Evolutionary conservation across 441 rosid species (phyloP), one percentile per base, ranked within the genome.

Genomic region (Hura crepitans): DNA sequence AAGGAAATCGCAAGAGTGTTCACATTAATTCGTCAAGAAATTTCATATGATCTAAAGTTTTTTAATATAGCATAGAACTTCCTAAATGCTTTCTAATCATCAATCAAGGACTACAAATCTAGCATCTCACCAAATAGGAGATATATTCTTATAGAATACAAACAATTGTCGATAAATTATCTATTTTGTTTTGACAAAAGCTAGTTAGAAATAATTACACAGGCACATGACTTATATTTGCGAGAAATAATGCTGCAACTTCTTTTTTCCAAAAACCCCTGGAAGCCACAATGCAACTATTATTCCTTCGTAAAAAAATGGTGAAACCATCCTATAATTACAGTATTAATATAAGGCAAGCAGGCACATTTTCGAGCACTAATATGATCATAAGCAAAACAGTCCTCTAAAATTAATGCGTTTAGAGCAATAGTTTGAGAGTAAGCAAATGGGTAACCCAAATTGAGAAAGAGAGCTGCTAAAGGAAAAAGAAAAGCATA

Each of bases 111-210:
- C 42, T 28, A 65, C 2, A 43, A 28, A 13, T 28, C 17, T 51
- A 28, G 11, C 68, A 30, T 28, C 56, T 28, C 0, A 47, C 42
- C 46, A 47, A 20, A 46, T n/a, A 46, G 10, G 8, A 28, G 8
- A 27, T 17, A 28, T 27, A 14, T 27, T 14, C 35, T 18, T 10
- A 64, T 3, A 23, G 45, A 45, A 18, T 37, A 2, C 25, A 56
- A 43, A 62, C 62, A 46, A 57, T 31, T n/a, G n/a, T 49, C 15
- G 23, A 45, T 10, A 66, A 66, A 33, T 22, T n/a, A 66, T 45
- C 25, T 69, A 23, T 5, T 22, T 5, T 46, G 18, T 46, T 45
- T 6, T 17, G 14, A 6, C 14, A 47, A 47, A 46, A 17, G 12
- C 27, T 22, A 14, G 39, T 18, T 17, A 23, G 15, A 57, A 65